A percentile compares a stretch with the other conserved stretches of the same genome.
Conservation (phyloP, 1,284 basidiomycete genomes). For the Leccinum griseonigrum region DNA sequence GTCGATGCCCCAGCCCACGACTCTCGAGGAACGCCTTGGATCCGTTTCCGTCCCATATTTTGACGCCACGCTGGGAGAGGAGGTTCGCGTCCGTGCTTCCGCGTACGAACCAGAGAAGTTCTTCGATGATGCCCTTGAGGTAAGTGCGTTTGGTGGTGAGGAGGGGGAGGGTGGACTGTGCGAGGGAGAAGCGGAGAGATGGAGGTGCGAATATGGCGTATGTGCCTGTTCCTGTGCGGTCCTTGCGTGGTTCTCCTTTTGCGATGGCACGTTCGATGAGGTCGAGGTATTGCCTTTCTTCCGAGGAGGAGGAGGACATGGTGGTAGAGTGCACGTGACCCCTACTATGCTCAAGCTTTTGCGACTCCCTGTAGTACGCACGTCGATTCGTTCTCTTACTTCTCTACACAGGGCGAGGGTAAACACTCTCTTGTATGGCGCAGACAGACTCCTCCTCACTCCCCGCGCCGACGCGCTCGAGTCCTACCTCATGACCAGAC, state of each 20-base stretch:
- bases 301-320: constrained; percentile 29
- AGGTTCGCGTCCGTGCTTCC: constrained; percentile 83
- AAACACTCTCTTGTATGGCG: constrained; percentile 26
- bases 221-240: constrained; percentile 93
- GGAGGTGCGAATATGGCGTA: constrained; percentile 88
- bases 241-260: constrained; percentile 74
- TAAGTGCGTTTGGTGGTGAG: constrained; percentile 97
- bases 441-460: constrained; percentile 29
- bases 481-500: constrained; percentile 20
- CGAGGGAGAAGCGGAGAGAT: constrained; percentile 82
- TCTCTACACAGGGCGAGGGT: constrained; percentile 20
- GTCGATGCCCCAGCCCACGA: constrained; percentile 79
- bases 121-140: constrained; percentile 87
- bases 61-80: constrained; percentile 82
- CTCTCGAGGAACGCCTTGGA: constrained; percentile 84
- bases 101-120: constrained; percentile 93
- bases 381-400: constrained; percentile 1
- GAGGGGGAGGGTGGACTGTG: constrained; percentile 74
- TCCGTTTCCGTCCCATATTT: constrained; percentile 99
- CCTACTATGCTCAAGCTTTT: not conserved
- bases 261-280: constrained; percentile 77
- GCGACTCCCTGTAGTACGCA: constrained; percentile 1
- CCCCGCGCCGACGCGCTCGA: constrained; percentile 19
- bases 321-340: not conserved
- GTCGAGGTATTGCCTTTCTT: constrained; percentile 85